A percentile compares a stretch with the other conserved stretches of the same genome.
phyloP scores from a whole-genome alignment of 495 filamentous ascomycete genomes.

The Sordaria brevicollis region DNA sequence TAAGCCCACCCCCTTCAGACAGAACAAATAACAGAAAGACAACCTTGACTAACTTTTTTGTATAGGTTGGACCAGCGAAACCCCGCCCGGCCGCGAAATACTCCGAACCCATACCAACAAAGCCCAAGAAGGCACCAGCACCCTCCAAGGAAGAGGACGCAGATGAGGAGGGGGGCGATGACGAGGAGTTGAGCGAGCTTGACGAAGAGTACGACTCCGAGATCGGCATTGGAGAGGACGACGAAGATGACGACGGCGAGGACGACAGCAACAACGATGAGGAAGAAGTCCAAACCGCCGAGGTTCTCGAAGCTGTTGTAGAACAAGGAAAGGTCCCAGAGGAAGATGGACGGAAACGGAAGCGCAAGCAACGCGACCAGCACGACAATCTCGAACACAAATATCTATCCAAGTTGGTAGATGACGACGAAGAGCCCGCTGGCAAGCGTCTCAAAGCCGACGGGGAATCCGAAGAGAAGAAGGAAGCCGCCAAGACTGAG shows the following conservation, averaged over 20 bases:
- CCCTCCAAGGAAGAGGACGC: constrained; percentile 3
- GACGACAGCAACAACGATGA: constrained; percentile 28
- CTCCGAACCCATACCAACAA: constrained; percentile 24
- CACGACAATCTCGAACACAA: constrained; percentile 70
- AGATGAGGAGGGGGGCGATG: constrained; percentile 11
- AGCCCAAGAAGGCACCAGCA: constrained; percentile 7
- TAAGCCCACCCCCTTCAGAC: constrained; percentile 41
- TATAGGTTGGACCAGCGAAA: constrained; percentile 59
- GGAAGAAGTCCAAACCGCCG: constrained; percentile 15
- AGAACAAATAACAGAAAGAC: background rate
- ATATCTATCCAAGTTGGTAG: constrained; percentile 65
- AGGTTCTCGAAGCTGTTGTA: constrained; percentile 22
- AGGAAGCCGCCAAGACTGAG: constrained; percentile 11
- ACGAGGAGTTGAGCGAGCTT: constrained; percentile 21
- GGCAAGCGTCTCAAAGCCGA: constrained; percentile 38
- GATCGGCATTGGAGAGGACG: constrained; percentile 32
- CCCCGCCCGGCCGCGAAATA: constrained; percentile 43
- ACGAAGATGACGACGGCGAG: constrained; percentile 27
- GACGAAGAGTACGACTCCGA: constrained; percentile 30
- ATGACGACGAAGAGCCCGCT: constrained; percentile 35
- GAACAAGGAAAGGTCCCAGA: constrained; percentile 9
- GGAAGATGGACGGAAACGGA: constrained; percentile 43
- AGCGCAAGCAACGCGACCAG: constrained; percentile 63
- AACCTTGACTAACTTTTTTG: constrained; percentile 9
- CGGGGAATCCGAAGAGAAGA: constrained; percentile 18